Evolutionary conservation across 1,284 basidiomycete species (phyloP), one percentile per base, ranked within the genome.

Genomic region (Irpex sp.): DNA sequence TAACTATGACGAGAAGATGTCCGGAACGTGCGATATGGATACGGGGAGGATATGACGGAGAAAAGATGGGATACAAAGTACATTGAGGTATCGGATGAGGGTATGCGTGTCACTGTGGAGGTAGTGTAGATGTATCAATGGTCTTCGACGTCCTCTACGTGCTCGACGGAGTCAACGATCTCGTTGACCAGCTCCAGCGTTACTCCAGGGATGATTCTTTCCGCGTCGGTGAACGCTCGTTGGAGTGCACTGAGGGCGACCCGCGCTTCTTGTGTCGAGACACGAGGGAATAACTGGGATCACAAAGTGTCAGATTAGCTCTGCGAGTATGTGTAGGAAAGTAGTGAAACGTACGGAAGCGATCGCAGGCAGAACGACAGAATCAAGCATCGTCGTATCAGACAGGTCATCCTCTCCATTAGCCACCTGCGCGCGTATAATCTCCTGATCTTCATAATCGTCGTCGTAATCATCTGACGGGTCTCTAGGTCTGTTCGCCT

Each of bases 311-410:
- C 57, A 64, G 36, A 8, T 58, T 19, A 58, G 59, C 60, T 58
- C 38, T 58, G 40, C 64, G 34, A 55, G 54, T 56, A 62, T 62
- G 38, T 61, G 17, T 31, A 48, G 13, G 17, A 58, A 8, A 51
- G 26, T 2, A 2, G 5, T 5, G 31, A 8, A 17, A 52, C 58
- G 17, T 70, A 97, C 96, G 68, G 92, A 96, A 60, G 93, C 92
- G 69, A 97, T 90, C 15, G 94, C 95, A 21, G 96, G 96, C 44
- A 97, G 78, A 64, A 97, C 90, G 38, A 98, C 96, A n/a, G 93
- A 94, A 71, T 97, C 94, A 56, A 97, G 80, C 88, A 98, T 97
- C 26, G 91, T 89, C 34, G 89, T 92, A 71, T 93, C 92, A 9
- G 91, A 89, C 52, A 93, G 82, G 58, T 92, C 91, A 36, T 88